Base-by-base conservation (phyloP, 768 basidiomycete genomes). In the Lactarius akahatsu region DNA sequence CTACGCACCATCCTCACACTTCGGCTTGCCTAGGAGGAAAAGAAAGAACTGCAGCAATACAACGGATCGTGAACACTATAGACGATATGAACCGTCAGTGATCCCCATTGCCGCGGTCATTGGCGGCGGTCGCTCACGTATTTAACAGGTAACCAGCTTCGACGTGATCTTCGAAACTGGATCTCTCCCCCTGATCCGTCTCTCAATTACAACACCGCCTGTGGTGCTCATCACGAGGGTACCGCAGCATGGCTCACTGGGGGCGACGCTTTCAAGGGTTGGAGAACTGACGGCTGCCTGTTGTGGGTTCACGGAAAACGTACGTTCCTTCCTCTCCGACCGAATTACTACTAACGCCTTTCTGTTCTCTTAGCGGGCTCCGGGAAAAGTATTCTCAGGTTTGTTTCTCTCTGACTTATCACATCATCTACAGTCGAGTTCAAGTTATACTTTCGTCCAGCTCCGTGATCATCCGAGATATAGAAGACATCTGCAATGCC, bases 321-420 rank as follows among this genome's bases (percentile, higher is more conserved):
- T 59, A 58, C 1, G 15, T 36, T 18, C 8, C 47, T 4, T 11
- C 9, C 9, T 52, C 3, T 7, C 1, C 3, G 34, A 8, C 20
- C 13, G 43, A 28, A 18, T 38, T 28, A 11, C n/a, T 54, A 26
- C 59, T 32, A 15, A 59, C 9, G 2, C 9, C 8, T n/a, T 28
- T 2, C 40, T 28, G 54, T 3, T 30, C 34, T 26, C 5, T 1
- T 43, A 64, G 63, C 58, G n/a, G 63, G 63, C 18, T 64, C 63
- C 1, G 63, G 63, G 0, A 64, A 64, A 20, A 64, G n/a, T 59
- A 36, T 59, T 16, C 57, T 64, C 0, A 47, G 43, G 63, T 64
- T 13, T 1, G 43, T 57, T n/a, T 8, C n/a, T 7, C 0, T 2
- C 18, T 13, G 2, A 40, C 1, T 6, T 2, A 10, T 9, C 3